These are phyloP conservation scores for Penicillium sp. DNA, from an alignment of 2,329 filamentous ascomycete genomes.

Conservation along the genomic window DNA sequence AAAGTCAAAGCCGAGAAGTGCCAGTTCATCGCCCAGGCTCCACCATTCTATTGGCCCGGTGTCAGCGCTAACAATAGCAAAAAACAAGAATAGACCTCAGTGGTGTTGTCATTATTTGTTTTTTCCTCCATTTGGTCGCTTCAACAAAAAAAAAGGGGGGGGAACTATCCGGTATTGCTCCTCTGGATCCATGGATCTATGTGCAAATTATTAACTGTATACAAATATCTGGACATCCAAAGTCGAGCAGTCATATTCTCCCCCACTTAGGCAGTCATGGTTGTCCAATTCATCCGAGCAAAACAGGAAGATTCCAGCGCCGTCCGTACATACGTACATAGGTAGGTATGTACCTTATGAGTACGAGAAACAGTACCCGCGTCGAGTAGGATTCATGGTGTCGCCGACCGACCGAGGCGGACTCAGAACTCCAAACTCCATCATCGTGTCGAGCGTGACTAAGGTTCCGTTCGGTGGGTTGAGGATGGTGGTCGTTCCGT, in stretches of 20 bases:
- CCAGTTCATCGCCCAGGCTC: not conserved
- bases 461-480: conserved; percentile 16
- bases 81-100: not conserved
- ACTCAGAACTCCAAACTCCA: conserved; percentile 23
- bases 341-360: too few relatives aligned
- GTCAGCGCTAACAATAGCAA: conserved; percentile 14
- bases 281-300: not conserved
- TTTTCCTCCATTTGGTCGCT: conserved; percentile 3
- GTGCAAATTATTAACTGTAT: not conserved
- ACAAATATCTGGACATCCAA: not conserved
- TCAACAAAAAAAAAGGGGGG: not conserved
- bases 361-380: conserved; percentile 20
- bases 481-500: conserved; percentile 19
- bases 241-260: not conserved
- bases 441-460: conserved; percentile 16
- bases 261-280: not conserved
- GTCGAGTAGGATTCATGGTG: conserved; percentile 20
- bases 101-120: conserved; percentile 15
- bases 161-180: not conserved
- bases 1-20: not conserved
- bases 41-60: conserved; percentile 11
- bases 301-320: not conserved
- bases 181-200: not conserved
- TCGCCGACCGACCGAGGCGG: conserved; percentile 13
- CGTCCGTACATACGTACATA: too few relatives aligned